Percentiles rank a stretch among this genome's conserved stretches.
Evolutionary conservation across 169 alveolate genomes (phyloP).

Genomic region (Theileria sp.): DNA sequence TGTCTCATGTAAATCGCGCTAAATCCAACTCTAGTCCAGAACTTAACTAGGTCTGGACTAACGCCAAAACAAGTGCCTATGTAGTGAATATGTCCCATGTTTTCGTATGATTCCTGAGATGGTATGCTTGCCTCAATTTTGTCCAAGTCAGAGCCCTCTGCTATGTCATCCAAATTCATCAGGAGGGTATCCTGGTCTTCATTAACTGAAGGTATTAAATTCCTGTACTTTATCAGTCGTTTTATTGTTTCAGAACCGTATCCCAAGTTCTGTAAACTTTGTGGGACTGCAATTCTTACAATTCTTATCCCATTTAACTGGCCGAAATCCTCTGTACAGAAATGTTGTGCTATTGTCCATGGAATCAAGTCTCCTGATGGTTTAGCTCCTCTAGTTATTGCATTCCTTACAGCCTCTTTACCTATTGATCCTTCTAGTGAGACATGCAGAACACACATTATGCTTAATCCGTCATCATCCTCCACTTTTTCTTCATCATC

Average conservation of each 20-base stretch:
- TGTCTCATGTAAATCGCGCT: conserved; percentile 91
- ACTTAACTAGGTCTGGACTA: conserved; percentile 88
- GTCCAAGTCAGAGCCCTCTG: conserved; percentile 2
- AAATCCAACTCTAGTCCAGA: conserved; percentile 92
- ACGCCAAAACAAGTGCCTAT: conserved; percentile 97
- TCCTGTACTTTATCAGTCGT: conserved; percentile 72
- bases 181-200: conserved; percentile 39
- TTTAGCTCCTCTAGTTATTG: conserved; percentile 77
- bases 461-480: conserved; percentile 68
- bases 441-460: conserved; percentile 87
- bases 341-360: conserved; percentile 96
- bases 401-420: conserved; percentile 73
- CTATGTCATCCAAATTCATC: conserved; percentile 6
- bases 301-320: conserved; percentile 87
- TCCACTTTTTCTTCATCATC: conserved; percentile 36
- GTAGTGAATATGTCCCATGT: conserved; percentile 88
- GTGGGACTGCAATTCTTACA: conserved; percentile 99
- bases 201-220: conserved; percentile 30
- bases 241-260: conserved; percentile 94
- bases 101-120: conserved; percentile 18
- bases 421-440: conserved; percentile 91
- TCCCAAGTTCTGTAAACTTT: conserved; percentile 94
- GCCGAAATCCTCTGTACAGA: conserved; percentile 92
- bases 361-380: conserved; percentile 97
- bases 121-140: conserved; percentile 3